A percentile compares a stretch with the other conserved stretches of the same genome.
Evolutionary conservation across 2,329 filamentous ascomycete genomes (phyloP).

Genomic region (Fusarium sp.): DNA sequence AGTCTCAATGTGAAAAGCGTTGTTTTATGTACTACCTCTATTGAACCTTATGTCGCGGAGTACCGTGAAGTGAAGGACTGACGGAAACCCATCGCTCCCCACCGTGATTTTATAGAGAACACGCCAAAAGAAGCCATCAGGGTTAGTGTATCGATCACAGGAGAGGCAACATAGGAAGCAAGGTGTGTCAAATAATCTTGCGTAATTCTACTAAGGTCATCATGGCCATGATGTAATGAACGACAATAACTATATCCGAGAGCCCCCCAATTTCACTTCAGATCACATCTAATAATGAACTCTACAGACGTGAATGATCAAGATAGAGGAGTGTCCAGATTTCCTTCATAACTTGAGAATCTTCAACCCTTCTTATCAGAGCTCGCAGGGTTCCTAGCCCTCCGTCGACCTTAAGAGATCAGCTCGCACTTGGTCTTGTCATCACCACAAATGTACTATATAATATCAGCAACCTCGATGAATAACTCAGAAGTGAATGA

Average conservation of each 20-base stretch:
- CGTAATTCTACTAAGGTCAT: background rate
- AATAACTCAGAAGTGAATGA: background rate
- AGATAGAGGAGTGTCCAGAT: background rate
- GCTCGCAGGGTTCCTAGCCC: background rate
- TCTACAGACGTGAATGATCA: background rate
- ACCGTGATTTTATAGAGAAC: background rate
- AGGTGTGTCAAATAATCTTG: background rate
- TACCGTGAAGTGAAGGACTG: background rate
- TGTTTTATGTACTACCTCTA: background rate
- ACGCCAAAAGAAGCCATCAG: background rate
- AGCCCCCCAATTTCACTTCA: background rate
- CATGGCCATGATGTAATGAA: slow-evolving; percentile 1
- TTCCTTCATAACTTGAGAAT: background rate
- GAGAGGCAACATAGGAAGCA: background rate
- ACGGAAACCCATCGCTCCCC: background rate
- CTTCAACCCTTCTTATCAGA: background rate
- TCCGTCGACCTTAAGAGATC: background rate
- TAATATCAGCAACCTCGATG: fast-evolving
- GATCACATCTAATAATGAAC: background rate
- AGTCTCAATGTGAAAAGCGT: background rate
- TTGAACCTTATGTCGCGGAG: background rate
- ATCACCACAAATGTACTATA: slow-evolving; percentile 11
- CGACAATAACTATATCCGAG: background rate
- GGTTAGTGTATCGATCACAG: background rate
- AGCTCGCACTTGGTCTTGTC: slow-evolving; percentile 15